Conservation (phyloP, 768 basidiomycete genomes). For the Cyathus striatus region DNA sequence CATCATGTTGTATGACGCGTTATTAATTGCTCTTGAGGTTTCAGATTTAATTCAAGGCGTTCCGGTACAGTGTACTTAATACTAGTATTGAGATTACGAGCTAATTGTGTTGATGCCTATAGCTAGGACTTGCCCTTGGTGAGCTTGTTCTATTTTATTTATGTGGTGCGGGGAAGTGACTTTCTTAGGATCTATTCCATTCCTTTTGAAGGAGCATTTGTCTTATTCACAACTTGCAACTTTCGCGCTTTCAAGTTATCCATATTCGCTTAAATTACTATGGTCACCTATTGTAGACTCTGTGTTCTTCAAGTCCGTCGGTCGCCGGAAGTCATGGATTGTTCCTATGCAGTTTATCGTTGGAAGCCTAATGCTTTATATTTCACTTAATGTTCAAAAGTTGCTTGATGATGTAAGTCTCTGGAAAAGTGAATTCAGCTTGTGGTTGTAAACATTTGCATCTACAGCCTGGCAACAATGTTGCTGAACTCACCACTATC, state of each 20-base stretch:
- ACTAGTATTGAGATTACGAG: constrained; percentile 5
- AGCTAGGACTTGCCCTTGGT: constrained; percentile 91
- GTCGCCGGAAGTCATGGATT: constrained; percentile 98
- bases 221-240: constrained; percentile 96
- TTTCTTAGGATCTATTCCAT: constrained; percentile 82
- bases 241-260: constrained; percentile 89
- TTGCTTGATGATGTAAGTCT: constrained; percentile 74
- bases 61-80: constrained; percentile 53
- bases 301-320: constrained; percentile 71
- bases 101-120: constrained; percentile 1
- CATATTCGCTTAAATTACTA: constrained; percentile 93
- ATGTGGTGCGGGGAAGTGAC: constrained; percentile 4
- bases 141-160: constrained; percentile 9
- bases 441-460: constrained; percentile 6
- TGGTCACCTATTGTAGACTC: constrained; percentile 99
- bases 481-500: constrained; percentile 70
- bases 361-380: constrained; percentile 76
- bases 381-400: constrained; percentile 68
- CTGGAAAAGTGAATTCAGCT: constrained; percentile 1
- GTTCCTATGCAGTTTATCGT: constrained; percentile 94
- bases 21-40: constrained; percentile 6
- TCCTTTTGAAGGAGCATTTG: constrained; percentile 90
- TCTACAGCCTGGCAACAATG: constrained; percentile 73
- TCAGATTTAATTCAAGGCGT: constrained; percentile 83
- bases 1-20: constrained; percentile 2